Conservation (phyloP, 1,284 basidiomycete species). For the Agaricales sp. region DNA sequence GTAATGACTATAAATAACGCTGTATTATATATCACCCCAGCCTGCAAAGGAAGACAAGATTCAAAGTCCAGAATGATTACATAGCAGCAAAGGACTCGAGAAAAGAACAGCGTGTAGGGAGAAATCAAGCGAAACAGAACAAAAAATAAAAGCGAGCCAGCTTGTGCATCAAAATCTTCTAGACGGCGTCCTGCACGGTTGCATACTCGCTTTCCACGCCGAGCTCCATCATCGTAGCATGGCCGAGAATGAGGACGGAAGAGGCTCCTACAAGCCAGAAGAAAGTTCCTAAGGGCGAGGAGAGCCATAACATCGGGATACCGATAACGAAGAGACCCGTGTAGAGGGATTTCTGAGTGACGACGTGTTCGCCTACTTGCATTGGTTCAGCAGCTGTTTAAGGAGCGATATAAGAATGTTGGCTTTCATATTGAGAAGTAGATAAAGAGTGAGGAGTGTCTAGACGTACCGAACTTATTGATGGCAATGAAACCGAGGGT, state of each 20-base stretch:
- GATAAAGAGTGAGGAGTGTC: too few relatives aligned
- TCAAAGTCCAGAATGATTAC: too few relatives aligned
- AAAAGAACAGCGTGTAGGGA: too few relatives aligned
- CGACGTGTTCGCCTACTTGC: slow-evolving; percentile 66
- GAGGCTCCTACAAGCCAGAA: slow-evolving; percentile 78
- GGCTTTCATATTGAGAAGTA: too few relatives aligned
- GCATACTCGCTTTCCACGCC: slow-evolving; percentile 88
- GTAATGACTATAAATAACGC: too few relatives aligned
- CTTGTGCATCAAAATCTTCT: too few relatives aligned
- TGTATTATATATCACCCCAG: too few relatives aligned
- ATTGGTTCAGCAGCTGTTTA: slow-evolving; percentile 66
- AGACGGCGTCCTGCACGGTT: slow-evolving; percentile 58
- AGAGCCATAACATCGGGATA: slow-evolving; percentile 57
- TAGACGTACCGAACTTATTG: slow-evolving; percentile 75
- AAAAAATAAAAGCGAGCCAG: too few relatives aligned
- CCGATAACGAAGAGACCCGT: slow-evolving; percentile 72
- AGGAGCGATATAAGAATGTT: neutral
- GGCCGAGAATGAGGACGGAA: slow-evolving; percentile 64
- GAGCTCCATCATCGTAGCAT: slow-evolving; percentile 78
- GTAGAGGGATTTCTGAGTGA: slow-evolving; percentile 83
- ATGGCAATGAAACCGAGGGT: slow-evolving; percentile 87
- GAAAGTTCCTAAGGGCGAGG: slow-evolving; percentile 61
- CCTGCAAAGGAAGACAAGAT: neutral
- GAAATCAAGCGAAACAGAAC: too few relatives aligned
- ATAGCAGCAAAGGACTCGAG: too few relatives aligned